Evolutionary conservation across 129 eudicot genomes (phyloP), one percentile per base, ranked within the genome.

Genomic region (Oenanthe sinensis): DNA sequence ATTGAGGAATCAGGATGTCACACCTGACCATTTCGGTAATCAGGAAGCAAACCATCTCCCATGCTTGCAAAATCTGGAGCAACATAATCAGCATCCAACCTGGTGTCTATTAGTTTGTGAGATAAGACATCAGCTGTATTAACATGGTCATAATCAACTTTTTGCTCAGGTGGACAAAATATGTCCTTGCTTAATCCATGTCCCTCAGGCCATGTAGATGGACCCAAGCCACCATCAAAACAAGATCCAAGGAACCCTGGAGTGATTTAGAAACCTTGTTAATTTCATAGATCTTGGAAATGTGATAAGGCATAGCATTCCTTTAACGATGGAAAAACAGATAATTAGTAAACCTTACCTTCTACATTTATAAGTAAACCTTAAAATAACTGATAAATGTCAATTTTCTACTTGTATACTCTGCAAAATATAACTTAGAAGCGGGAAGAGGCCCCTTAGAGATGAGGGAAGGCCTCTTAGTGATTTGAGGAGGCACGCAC

Each of bases 51-150:
- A n/a, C 54, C 16, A 47, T 44, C 54, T 72, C 39, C 76, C 47
- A 42, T 3, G 54, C 76, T 72, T 44, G 77, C 60, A 46, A 75
- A 20, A 74, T 77, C 72, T 77, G 78, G 77, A 28, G 79, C 74
- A 58, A 69, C 33, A 67, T 49, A n/a, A 75, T 62, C 77, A 49
- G 50, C 73, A 81, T 84, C 76, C 76, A 72, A 44, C 76, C 54
- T 72, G 33, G 76, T n/a, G 52, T 72, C 54, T n/a, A 43, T 9
- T 10, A 72, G 76, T 44, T 72, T 72, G 47, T 72, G 54, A 72
- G 76, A 72, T 12, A 43, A 22, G 49, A n/a, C 7, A 43, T 43
- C 84, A 60, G 87, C 72, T 71, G 75, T 39, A 45, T 30, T 65
- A 50, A 30, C 58, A 24, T 63, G 81, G 60, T 65, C 75, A 65